Base-by-base conservation (phyloP, 768 basidiomycete species). In the Tephrocybe sp. region DNA sequence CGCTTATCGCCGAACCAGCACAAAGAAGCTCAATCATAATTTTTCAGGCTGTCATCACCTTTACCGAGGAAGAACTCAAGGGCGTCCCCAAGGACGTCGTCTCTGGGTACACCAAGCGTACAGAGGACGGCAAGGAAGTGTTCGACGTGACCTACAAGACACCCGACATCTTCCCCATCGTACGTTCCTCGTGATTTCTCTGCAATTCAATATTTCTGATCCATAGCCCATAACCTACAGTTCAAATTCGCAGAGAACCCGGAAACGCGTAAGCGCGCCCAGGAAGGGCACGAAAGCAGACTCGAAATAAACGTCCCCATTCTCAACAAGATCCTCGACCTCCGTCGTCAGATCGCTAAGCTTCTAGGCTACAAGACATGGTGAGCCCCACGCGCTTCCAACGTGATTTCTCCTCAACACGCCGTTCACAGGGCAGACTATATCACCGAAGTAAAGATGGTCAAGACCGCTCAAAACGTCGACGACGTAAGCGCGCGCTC, bases 361-460 rank as follows among this genome's bases (percentile, higher is more conserved):
- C 61, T 93, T 9, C 72, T 94, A 11, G 80, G 79, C 9, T 94
- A 93, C 61, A 67, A 81, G 18, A 90, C 82, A 8, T 92, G 89
- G 84, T 74, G 51, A 18, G 51, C 25, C 5, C 9, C 11, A n/a
- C n/a, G n/a, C n/a, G n/a, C n/a, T n/a, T n/a, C n/a, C n/a, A n/a
- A n/a, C n/a, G 7, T 6, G 27, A 15, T 21, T 26, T 24, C 11
- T 27, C 35, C 15, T 26, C 28, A 40, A 25, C 37, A 40, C 9
- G 26, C 34, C n/a, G 19, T 8, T 26, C 9, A 3, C 26, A 76
- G 74, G 81, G 92, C 89, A 1, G 90, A 89, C 65, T 93, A 86
- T 63, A 67, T 84, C 32, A 90, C 92, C 1, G 92, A 94, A 63
- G 78, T 82, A 38, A 90, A 90, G 72, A 92, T 92, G 90, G 80